Evolutionary conservation across 2,329 filamentous ascomycete species (phyloP).

Genomic region (Sclerotinia glacialis): DNA sequence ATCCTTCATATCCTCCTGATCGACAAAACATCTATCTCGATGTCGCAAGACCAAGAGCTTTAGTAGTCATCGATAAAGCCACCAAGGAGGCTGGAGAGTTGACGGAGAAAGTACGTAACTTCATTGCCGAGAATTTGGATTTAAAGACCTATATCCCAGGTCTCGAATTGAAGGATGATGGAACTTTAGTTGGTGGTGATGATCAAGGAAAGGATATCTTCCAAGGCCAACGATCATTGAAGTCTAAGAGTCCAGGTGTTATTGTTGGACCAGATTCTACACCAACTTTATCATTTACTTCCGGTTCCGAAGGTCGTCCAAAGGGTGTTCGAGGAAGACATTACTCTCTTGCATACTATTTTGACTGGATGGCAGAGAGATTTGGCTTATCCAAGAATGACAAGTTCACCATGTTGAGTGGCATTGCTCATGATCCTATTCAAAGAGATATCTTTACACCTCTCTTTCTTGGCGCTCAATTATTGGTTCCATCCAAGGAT

Average conservation of each 20-base stretch:
- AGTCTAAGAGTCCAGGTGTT: conserved; percentile 61
- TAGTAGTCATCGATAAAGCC: conserved; percentile 72
- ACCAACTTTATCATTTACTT: conserved; percentile 72
- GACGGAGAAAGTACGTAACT: conserved; percentile 56
- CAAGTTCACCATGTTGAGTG: conserved; percentile 78
- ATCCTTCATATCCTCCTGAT: conserved; percentile 78
- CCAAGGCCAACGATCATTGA: conserved; percentile 49
- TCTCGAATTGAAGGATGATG: conserved; percentile 68
- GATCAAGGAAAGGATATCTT: conserved; percentile 67
- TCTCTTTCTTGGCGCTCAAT: conserved; percentile 76
- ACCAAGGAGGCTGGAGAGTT: conserved; percentile 65
- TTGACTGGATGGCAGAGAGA: conserved; percentile 85
- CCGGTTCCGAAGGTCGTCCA: conserved; percentile 72
- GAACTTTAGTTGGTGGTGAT: conserved; percentile 66
- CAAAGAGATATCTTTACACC: conserved; percentile 84
- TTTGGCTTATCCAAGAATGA: conserved; percentile 72
- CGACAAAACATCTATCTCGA: conserved; percentile 81
- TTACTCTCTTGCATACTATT: conserved; percentile 82
- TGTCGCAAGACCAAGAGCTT: conserved; percentile 68
- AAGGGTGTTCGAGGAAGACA: conserved; percentile 88
- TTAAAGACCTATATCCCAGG: conserved; percentile 74
- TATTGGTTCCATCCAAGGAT: conserved; percentile 76
- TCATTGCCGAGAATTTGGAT: conserved; percentile 68
- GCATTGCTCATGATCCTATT: conserved; percentile 75
- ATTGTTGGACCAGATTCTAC: conserved; percentile 82